phyloP scores from a whole-genome alignment of 768 basidiomycete species.

The Boletus sp. region DNA sequence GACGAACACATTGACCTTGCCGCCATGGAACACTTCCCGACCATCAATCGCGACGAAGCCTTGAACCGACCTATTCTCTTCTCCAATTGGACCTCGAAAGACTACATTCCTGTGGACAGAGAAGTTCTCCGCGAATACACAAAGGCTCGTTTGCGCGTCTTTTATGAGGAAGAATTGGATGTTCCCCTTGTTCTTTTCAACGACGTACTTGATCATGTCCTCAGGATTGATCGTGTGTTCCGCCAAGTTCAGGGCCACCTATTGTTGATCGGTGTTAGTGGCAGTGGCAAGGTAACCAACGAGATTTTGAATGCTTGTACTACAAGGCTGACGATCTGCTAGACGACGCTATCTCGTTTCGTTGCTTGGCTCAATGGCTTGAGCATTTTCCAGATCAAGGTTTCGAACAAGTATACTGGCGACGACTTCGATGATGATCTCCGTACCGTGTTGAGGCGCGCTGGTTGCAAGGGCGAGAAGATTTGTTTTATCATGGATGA shows the following conservation, averaged over 20 bases:
- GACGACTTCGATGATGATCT: conserved; percentile 99
- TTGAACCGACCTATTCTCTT: conserved; percentile 88
- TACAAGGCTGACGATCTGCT: conserved; percentile 14
- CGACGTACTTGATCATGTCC: conserved; percentile 95
- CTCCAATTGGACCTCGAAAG: conserved; percentile 98
- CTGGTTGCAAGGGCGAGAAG: conserved; percentile 98
- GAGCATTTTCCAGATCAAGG: conserved; percentile 99
- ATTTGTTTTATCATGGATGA: conserved; percentile 99
- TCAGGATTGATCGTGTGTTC: conserved; percentile 98
- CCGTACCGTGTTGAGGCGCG: conserved; percentile 87
- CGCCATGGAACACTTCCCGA: conserved; percentile 91
- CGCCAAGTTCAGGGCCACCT: conserved; percentile 97
- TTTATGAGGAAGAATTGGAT: conserved; percentile 98
- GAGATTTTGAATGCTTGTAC: background rate
- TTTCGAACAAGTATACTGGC: conserved; percentile 97
- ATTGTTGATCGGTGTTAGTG: conserved; percentile 95
- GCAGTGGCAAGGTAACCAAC: conserved; percentile 85
- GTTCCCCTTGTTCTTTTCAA: conserved; percentile 98
- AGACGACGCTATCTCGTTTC: conserved; percentile 97
- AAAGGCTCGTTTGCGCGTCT: conserved; percentile 94
- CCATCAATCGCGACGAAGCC: conserved; percentile 83
- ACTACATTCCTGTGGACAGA: conserved; percentile 94
- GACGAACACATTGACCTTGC: conserved; percentile 84
- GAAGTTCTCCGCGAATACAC: conserved; percentile 93
- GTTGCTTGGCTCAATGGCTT: conserved; percentile 99